These are phyloP conservation scores for Alliaria petiolata DNA, from an alignment of 345 rosid species.

Conservation along the genomic window DNA sequence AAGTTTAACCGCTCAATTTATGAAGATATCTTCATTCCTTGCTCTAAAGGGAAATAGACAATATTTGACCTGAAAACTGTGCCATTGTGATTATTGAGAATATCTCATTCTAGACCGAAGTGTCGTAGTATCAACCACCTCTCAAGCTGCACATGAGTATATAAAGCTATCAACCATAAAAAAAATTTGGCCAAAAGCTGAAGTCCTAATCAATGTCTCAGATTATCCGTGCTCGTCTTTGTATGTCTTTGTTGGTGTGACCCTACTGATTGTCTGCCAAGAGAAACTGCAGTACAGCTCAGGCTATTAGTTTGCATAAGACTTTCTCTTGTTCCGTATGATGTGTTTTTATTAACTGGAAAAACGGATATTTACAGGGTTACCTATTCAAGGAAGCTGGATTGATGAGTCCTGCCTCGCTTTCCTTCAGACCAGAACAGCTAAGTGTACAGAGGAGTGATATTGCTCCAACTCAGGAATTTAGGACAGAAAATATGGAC, in stretches of 20 bases:
- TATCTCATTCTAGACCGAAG: slow-evolving; percentile 3
- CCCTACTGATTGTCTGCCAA: background rate
- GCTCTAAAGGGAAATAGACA: background rate
- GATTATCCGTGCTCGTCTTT: background rate
- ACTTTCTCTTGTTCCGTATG: background rate
- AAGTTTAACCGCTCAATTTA: background rate
- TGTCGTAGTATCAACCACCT: slow-evolving; percentile 8
- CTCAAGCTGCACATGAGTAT: background rate
- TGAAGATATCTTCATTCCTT: background rate
- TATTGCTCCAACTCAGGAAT: slow-evolving; percentile 23
- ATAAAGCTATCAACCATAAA: background rate
- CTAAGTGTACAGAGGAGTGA: slow-evolving; percentile 32
- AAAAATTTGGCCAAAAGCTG: background rate
- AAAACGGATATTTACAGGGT: slow-evolving; percentile 28
- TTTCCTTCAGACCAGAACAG: slow-evolving; percentile 33
- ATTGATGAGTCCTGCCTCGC: slow-evolving; percentile 29
- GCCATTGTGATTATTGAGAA: background rate
- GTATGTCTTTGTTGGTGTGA: background rate
- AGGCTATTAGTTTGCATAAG: background rate
- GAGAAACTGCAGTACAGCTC: background rate
- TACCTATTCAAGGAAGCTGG: slow-evolving; percentile 39
- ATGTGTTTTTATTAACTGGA: background rate
- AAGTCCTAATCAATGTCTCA: slow-evolving; percentile 4
- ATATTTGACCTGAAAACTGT: background rate
- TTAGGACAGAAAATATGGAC: slow-evolving; percentile 30